Evolutionary conservation across 352 stramenopile species (phyloP), one percentile per base, ranked within the genome.

Genomic region (Globisporangium spiculum): DNA sequence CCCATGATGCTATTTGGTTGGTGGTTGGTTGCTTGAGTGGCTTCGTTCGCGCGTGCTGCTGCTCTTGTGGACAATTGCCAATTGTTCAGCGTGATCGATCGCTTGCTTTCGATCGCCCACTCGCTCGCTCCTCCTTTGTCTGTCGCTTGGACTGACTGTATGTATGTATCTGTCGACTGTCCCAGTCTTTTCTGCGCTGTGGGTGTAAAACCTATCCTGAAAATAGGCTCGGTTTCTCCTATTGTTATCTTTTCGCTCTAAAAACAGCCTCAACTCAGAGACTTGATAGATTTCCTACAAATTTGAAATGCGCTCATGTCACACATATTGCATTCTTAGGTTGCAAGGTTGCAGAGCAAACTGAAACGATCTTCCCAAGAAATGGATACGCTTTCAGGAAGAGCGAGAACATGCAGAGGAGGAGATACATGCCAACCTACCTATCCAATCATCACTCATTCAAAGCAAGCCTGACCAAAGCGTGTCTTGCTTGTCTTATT

Each of bases 1-100:
- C 84, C 84, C 84, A 92, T 92, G 63, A 50, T 71, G 30, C 16
- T 67, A 60, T 44, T 59, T 63, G 44, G 44, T 52, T 22, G 2
- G 18, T 52, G 9, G 9, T 52, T 1, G 61, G 1, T 32, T 36
- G 26, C 24, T 7, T 2, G 63, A 48, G 63, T 56, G 36, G 16
- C n/a, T 63, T 69, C 38, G 55, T 27, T 52, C 34, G 38, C 20
- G 56, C 38, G 34, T 2, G 54, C 32, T 46, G 74, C 53, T 72
- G 63, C 54, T 66, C 63, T 60, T 27, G n/a, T 10, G 3, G 66
- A 6, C 55, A 56, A 71, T 52, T 67, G 59, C 59, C 22, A 55
- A 66, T 71, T 66, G 66, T 50, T 36, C 41, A 20, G 57, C 14
- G 32, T 30, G 32, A 30, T 63, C 54, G 32, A 32, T 32, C 27